Percentiles rank a stretch among this genome's conserved stretches.
phyloP scores from a whole-genome alignment of 1,139 yeast genomes.

The Saccharomycopsis crataegensis region DNA sequence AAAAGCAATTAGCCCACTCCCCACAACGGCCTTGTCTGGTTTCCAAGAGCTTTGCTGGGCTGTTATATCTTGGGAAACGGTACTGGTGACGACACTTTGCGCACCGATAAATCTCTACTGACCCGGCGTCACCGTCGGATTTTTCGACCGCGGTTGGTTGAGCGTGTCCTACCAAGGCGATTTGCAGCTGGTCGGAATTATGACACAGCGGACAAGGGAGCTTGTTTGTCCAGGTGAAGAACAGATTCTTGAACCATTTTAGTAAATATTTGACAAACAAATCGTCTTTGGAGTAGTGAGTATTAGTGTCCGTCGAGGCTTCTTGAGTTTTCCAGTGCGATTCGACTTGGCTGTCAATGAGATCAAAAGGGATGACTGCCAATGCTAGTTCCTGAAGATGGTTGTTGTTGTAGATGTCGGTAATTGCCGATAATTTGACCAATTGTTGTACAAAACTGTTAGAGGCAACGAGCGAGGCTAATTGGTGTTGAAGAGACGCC shows the following conservation, averaged over 20 bases:
- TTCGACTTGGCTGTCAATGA: constrained; percentile 8
- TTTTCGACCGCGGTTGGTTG: constrained; percentile 37
- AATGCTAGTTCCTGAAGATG: constrained; percentile 8
- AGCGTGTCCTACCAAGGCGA: constrained; percentile 30
- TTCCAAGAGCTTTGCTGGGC: constrained; percentile 52
- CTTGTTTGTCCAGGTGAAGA: constrained; percentile 76
- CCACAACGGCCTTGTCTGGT: constrained; percentile 83
- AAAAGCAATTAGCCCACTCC: constrained; percentile 88
- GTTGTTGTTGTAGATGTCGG: constrained; percentile 4
- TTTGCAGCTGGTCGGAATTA: constrained; percentile 30
- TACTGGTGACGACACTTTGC: constrained; percentile 36
- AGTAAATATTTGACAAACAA: constrained; percentile 60
- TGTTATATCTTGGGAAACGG: constrained; percentile 72
- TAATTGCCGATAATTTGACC: not conserved
- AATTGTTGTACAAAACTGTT: constrained; percentile 2
- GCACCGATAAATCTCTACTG: constrained; percentile 62
- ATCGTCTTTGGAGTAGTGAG: constrained; percentile 33
- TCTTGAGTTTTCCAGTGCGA: not conserved
- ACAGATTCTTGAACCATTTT: constrained; percentile 69
- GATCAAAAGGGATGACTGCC: constrained; percentile 14
- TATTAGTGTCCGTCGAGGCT: not conserved
- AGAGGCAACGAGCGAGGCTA: not conserved
- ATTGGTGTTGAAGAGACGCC: not conserved
- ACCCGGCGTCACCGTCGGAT: constrained; percentile 37
- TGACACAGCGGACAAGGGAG: constrained; percentile 59